Evolutionary conservation across 345 rosid species (phyloP).

Genomic region (Citrus maxima): DNA sequence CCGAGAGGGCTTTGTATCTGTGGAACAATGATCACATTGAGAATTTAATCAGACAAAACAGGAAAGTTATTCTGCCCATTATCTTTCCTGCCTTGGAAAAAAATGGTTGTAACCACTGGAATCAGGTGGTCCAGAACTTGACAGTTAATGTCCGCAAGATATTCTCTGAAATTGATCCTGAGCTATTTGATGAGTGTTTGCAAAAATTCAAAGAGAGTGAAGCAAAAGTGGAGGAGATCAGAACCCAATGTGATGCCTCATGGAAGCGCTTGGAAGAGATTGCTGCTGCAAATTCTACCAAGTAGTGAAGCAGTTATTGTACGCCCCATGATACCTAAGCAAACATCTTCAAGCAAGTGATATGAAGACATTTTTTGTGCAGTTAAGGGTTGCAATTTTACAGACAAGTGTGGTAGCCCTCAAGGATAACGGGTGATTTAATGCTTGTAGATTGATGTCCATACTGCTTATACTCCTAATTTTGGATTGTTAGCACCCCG

Average conservation of each 20-base stretch:
- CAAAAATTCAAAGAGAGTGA: slow-evolving; percentile 48
- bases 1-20: slow-evolving; percentile 68
- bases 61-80: slow-evolving; percentile 50
- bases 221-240: slow-evolving; percentile 34
- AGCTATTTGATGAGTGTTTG: slow-evolving; percentile 50
- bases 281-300: slow-evolving; percentile 48
- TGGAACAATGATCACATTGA: slow-evolving; percentile 78
- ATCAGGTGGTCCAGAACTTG: slow-evolving; percentile 60
- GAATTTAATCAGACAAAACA: slow-evolving; percentile 56
- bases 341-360: slow-evolving; percentile 26
- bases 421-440: slow-evolving; percentile 7
- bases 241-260: slow-evolving; percentile 32
- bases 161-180: slow-evolving; percentile 53
- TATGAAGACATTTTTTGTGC: slow-evolving; percentile 2
- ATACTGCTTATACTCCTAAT: not conserved
- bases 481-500: not conserved
- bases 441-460: not conserved
- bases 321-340: slow-evolving; percentile 3
- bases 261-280: slow-evolving; percentile 77
- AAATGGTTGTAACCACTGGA: slow-evolving; percentile 61
- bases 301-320: slow-evolving; percentile 34
- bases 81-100: slow-evolving; percentile 62
- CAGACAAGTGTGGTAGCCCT: slow-evolving; percentile 9
- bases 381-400: slow-evolving; percentile 4
- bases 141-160: slow-evolving; percentile 56